These are phyloP conservation scores for Eragrostis tef DNA, from an alignment of 202 grass and related monocot species.

Conservation along the genomic window DNA sequence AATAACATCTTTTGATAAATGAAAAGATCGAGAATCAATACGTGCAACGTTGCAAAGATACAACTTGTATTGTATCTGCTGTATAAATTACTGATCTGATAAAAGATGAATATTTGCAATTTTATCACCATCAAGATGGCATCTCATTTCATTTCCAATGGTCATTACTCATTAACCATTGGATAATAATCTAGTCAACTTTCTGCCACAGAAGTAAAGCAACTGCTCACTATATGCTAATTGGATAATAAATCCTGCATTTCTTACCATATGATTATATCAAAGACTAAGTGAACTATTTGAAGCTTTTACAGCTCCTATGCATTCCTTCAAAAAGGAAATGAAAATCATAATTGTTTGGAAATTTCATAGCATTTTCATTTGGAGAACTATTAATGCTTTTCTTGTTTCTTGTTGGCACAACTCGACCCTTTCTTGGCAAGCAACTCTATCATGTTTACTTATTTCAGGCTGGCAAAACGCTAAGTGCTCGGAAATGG, in stretches of 20 bases:
- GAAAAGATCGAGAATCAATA: slow-evolving; percentile 21
- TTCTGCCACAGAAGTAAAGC: background rate
- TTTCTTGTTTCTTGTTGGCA: background rate
- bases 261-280: background rate
- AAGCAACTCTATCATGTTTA: slow-evolving; percentile 30
- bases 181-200: background rate
- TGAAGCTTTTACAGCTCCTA: slow-evolving; percentile 4
- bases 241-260: background rate
- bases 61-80: background rate
- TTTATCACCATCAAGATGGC: background rate
- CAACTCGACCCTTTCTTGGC: slow-evolving; percentile 28
- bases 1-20: background rate
- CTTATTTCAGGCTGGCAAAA: slow-evolving; percentile 84
- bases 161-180: background rate
- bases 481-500: slow-evolving; percentile 94
- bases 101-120: background rate
- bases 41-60: background rate
- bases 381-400: background rate
- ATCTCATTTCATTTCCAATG: background rate
- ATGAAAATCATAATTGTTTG: background rate
- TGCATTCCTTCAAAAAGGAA: background rate
- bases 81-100: slow-evolving; percentile 1
- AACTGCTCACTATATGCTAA: background rate
- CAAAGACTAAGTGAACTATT: background rate
- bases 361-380: background rate